phyloP scores from a whole-genome alignment of 257 asterid genomes.

The Ilex aquifolium region DNA sequence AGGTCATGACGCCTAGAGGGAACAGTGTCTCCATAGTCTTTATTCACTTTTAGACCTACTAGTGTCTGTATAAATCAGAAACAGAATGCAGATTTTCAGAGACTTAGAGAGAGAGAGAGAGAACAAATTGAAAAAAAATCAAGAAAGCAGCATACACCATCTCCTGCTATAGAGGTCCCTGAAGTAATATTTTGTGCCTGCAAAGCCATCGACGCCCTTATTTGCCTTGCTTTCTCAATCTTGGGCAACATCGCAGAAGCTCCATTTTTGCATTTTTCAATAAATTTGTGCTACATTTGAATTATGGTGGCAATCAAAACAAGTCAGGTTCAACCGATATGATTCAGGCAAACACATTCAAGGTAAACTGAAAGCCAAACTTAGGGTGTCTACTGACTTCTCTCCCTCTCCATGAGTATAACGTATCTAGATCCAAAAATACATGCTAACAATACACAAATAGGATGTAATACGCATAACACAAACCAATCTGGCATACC shows the following conservation, averaged over 20 bases:
- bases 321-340: conserved; percentile 17
- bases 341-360: neutral
- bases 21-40: conserved; percentile 58
- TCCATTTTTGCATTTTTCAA: conserved; percentile 86
- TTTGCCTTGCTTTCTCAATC: conserved; percentile 81
- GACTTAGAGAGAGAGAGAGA: conserved; percentile 4
- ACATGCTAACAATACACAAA: too few relatives aligned
- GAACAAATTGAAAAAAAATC: conserved; percentile 9
- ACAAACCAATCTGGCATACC: conserved; percentile 32
- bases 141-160: conserved; percentile 39
- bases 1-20: conserved; percentile 62
- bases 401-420: too few relatives aligned
- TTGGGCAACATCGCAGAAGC: conserved; percentile 85
- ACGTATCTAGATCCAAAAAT: too few relatives aligned
- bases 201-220: conserved; percentile 60
- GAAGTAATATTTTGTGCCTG: conserved; percentile 50
- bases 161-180: conserved; percentile 50
- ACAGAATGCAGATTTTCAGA: conserved; percentile 2
- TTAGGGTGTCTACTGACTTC: too few relatives aligned
- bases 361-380: neutral
- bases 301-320: conserved; percentile 14
- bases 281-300: conserved; percentile 80
- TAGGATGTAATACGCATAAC: too few relatives aligned
- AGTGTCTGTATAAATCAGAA: conserved; percentile 26
- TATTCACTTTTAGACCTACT: conserved; percentile 42